Evolutionary conservation across 805 yeast genomes (phyloP).

Genomic region (Hemisphaericaspora nanyangensis): DNA sequence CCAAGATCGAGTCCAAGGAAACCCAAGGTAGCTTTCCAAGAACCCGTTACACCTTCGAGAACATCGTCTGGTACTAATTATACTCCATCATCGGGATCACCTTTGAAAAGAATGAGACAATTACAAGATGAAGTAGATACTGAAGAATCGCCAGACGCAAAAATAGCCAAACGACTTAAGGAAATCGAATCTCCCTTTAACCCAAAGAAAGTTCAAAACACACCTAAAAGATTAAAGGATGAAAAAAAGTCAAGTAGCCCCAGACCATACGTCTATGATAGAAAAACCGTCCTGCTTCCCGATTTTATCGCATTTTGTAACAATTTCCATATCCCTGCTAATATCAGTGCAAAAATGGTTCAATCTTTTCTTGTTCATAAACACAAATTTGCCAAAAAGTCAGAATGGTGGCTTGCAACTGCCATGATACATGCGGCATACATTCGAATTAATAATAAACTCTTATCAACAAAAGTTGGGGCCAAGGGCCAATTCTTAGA

Average conservation of each 20-base stretch:
- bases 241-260: conserved; percentile 4
- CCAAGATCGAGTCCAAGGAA: conserved; percentile 19
- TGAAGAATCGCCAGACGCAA: not conserved
- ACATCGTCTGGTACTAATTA: conserved; percentile 11
- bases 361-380: conserved; percentile 48
- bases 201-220: conserved; percentile 11
- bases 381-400: conserved; percentile 47
- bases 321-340: conserved; percentile 57
- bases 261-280: conserved; percentile 10
- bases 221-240: not conserved
- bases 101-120: conserved; percentile 27
- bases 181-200: conserved; percentile 27
- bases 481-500: conserved; percentile 45
- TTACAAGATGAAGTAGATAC: not conserved
- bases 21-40: conserved; percentile 18
- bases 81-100: conserved; percentile 34
- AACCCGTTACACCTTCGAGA: conserved; percentile 12
- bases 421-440: conserved; percentile 63
- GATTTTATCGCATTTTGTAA: conserved; percentile 51
- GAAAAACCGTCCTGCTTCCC: conserved; percentile 26
- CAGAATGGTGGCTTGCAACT: conserved; percentile 67
- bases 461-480: conserved; percentile 45
- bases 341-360: conserved; percentile 46
- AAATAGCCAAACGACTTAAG: conserved; percentile 4
- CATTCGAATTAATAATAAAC: conserved; percentile 47